A percentile compares a stretch with the other conserved stretches of the same genome.
These are phyloP conservation scores for Scutellaria barbata DNA, from an alignment of 257 asterid genomes.

Conservation along the genomic window DNA sequence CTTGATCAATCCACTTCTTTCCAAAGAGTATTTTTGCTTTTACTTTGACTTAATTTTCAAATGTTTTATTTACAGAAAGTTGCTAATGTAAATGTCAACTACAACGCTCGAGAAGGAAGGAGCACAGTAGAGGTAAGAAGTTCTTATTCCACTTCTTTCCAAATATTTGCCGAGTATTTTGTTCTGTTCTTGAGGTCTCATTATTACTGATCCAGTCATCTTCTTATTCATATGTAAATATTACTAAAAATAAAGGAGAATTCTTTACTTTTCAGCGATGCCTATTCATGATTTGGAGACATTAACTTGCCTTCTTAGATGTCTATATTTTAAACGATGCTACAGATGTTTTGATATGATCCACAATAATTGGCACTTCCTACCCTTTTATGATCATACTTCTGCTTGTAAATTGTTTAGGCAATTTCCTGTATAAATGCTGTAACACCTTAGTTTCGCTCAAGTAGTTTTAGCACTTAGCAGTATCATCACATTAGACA, in stretches of 20 bases:
- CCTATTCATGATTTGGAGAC: too few relatives aligned
- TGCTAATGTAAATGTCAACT: slow-evolving; percentile 69
- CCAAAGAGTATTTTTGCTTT: slow-evolving; percentile 13
- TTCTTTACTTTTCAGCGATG: too few relatives aligned
- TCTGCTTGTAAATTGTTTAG: slow-evolving; percentile 20
- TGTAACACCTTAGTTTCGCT: not conserved
- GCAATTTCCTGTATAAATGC: slow-evolving; percentile 14
- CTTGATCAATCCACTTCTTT: slow-evolving; percentile 2
- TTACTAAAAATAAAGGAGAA: too few relatives aligned
- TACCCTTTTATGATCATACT: not conserved
- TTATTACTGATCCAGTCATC: too few relatives aligned
- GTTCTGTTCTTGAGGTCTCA: too few relatives aligned
- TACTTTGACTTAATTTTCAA: slow-evolving; percentile 6
- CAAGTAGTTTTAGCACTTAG: slow-evolving; percentile 24
- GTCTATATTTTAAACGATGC: too few relatives aligned
- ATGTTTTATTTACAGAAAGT: slow-evolving; percentile 62
- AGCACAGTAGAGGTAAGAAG: slow-evolving; percentile 75
- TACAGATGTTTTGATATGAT: not conserved
- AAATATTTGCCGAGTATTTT: too few relatives aligned
- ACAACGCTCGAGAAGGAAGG: slow-evolving; percentile 82
- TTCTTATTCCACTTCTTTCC: slow-evolving; percentile 13
- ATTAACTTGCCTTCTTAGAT: too few relatives aligned
- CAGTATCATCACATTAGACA: slow-evolving; percentile 26
- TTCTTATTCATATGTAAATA: too few relatives aligned
- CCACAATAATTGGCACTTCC: slow-evolving; percentile 2